Base-by-base conservation (phyloP, 305 asterid species). In the Solanum aculeatissimum region DNA sequence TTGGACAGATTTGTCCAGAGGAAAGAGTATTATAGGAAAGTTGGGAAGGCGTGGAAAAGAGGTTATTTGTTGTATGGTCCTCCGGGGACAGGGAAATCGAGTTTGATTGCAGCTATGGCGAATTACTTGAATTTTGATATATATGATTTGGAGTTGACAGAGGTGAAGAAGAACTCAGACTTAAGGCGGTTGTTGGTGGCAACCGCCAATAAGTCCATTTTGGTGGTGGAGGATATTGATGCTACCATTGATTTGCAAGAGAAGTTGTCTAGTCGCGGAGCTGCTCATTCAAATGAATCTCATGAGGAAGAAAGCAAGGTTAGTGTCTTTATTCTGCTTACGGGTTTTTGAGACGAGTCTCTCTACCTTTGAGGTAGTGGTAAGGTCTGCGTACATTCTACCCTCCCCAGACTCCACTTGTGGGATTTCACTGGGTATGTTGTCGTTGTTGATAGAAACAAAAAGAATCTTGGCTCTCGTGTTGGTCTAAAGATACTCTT, bases 51-150 rank as follows among this genome's bases (percentile, higher is more conserved):
- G 2, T 94, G 95, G 97, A 94, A 93, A 83, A 86, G 98, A 84
- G 98, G 98, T 40, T 94, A 91, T 65, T 85, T 93, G 91, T 49
- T 94, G 93, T 93, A 91, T 70, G 97, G 97, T 18, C 98, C 96
- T 32, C 96, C 95, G 0, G 97, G 98, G 86, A 94, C 95, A 0
- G 95, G 95, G 9, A 51, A 77, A 85, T 93, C 97, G 7, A 93
- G 96, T 86, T 74, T 93, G 89, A 93, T 94, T 74, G 97, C 97
- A 1, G 95, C 96, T 13, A 90, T 94, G 88, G 98, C 96, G 1
- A 94, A 94, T 87, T 84, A 90, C 85, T 89, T 94, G 87, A 89
- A 92, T 3, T 92, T 92, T 14, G 96, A 94, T 80, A 88, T 93
- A 4, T 94, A 94, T 83, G 98, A 94, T 86, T 87, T 93, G 90